Evolutionary conservation across 805 yeast genomes (phyloP), one percentile per base, ranked within the genome.

Genomic region (Suhomyces sp.): DNA sequence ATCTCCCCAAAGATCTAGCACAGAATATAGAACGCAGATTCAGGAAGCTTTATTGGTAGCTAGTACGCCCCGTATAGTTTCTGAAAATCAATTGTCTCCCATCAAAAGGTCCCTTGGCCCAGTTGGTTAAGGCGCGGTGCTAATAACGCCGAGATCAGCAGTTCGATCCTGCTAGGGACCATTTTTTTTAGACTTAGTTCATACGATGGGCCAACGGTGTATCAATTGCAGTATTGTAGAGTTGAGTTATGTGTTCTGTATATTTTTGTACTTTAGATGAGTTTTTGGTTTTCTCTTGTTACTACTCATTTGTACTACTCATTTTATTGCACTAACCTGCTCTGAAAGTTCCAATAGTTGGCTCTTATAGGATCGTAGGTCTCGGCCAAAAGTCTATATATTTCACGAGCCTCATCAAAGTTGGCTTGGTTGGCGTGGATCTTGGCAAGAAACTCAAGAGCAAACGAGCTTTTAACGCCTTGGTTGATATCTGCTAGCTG

Each of bases 131-230:
- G 78, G 78, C 78, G 78, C 65, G 78, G 79, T 74, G 79, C 78
- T 74, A 74, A 74, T 74, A 74, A 74, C 78, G 77, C 79, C 78
- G 63, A 74, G 88, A 83, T 84, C 88, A 82, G 87, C 88, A 81
- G 88, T 84, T 84, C 88, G 88, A 84, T 83, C 88, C 88, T 81
- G 88, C 86, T 82, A 84, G 87, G 87, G 87, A 84, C 82, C 88
- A 84, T 64, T 71, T 61, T n/a, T 47, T 46, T 46, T 26, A n/a
- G n/a, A n/a, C 19, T 2, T 19, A 19, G 3, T 19, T 19, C 19
- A 3, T 19, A 19, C 19, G 19, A 19, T 19, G n/a, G n/a, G n/a
- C n/a, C n/a, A n/a, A n/a, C n/a, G n/a, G n/a, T n/a, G 19, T 19
- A 19, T 19, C 19, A 19, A 19, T 19, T 19, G 3, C 19, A 19